Evolutionary conservation across 768 basidiomycete genomes (phyloP), one percentile per base, ranked within the genome.

Genomic region (Leccinum variicolor): DNA sequence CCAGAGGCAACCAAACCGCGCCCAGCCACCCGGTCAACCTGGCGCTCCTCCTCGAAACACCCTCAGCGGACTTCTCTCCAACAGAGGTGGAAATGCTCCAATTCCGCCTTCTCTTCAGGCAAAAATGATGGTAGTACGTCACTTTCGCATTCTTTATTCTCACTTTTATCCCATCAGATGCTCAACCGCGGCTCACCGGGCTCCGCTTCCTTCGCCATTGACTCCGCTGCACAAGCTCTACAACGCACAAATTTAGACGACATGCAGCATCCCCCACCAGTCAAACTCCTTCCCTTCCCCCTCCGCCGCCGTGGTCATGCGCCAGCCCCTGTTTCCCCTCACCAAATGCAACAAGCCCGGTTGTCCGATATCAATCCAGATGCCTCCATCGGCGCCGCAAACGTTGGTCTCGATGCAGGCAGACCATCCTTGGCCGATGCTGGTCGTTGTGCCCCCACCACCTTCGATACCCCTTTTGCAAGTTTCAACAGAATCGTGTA

Each of bases 401-500:
- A 82, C 48, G 87, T 85, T 6, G 88, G 89, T 57, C 81, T 92
- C 31, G 90, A 89, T 33, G 81, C 82, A 49, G 87, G 88, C 43
- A 81, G 84, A 55, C 86, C 85, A 17, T n/a, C n/a, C n/a, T 74
- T 82, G 34, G 75, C 78, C 53, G 76, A 75, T 58, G 74, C 67
- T 64, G 73, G 33, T 71, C 76, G 58, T 56, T 64, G 68, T 39
- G 67, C 73, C 8, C 67, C 76, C 36, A 62, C 71, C 48, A 79
- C 79, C 50, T 81, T 84, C 62, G 82, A 77, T 60, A 89, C 90
- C 33, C 93, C 93, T 23, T 98, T 98, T 75, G 80, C 89, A 31
- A 96, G 93, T 69, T 97, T 98, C 73, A 84, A n/a, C n/a, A n/a
- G n/a, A n/a, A n/a, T n/a, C n/a, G 92, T 96, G 92, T 95, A 79